These are phyloP conservation scores for Diplocarpon rosae DNA, from an alignment of 2,329 filamentous ascomycete genomes.

Conservation along the genomic window DNA sequence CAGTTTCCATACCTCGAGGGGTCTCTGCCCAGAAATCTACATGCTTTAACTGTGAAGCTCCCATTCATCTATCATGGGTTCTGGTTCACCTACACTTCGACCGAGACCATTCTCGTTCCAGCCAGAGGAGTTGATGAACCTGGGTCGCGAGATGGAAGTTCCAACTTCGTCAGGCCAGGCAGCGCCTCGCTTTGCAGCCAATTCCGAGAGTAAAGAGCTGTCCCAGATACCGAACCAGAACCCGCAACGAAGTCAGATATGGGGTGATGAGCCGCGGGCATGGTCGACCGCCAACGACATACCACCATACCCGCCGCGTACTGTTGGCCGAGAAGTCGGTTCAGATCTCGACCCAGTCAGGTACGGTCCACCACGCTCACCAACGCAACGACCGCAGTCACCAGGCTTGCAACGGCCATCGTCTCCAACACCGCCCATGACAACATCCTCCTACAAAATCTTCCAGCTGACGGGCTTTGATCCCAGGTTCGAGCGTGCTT, in stretches of 20 bases:
- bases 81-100: not conserved
- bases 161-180: not conserved
- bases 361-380: not conserved
- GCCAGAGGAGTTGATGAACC: not conserved
- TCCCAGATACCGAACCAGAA: not conserved
- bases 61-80: not conserved
- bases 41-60: not conserved
- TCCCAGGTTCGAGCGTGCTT: constrained; percentile 7
- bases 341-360: no score
- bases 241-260: constrained; percentile 1
- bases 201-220: not conserved
- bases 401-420: not conserved
- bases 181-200: not conserved
- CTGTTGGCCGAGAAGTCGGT: not conserved
- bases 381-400: not conserved
- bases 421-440: constrained; percentile 4
- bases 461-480: constrained; percentile 17
- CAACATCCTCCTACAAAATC: constrained; percentile 15
- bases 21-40: not conserved
- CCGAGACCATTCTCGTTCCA: not conserved
- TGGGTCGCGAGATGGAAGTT: not conserved
- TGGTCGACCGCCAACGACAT: not conserved
- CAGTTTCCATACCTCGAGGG: no score
- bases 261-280: not conserved
- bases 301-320: not conserved